Conservation (phyloP, 2,329 filamentous ascomycete genomes). For the Fonsecaea erecta region DNA sequence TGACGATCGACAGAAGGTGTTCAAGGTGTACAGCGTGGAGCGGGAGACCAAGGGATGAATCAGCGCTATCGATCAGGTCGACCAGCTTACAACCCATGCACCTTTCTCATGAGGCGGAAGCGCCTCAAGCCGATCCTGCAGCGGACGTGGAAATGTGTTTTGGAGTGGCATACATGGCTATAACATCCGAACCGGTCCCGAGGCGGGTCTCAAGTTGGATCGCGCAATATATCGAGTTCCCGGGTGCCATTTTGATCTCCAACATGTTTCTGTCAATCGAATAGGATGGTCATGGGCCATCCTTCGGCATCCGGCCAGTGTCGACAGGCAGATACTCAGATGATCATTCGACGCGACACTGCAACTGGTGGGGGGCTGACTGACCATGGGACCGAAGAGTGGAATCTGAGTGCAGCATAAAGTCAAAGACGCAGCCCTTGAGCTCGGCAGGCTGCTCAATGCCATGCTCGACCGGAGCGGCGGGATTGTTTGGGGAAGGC, state of each 20-base stretch:
- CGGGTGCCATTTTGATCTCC: not conserved
- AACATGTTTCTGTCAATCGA: not conserved
- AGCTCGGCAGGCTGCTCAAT: not conserved
- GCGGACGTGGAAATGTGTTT: not conserved
- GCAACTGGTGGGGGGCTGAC: too few species aligned
- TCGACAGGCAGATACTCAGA: not conserved
- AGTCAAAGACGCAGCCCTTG: too few species aligned
- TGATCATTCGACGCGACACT: not conserved
- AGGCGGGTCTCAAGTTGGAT: not conserved
- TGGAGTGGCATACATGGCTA: not conserved
- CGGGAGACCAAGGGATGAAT: slow-evolving; percentile 25
- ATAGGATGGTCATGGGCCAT: not conserved
- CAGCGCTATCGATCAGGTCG: not conserved
- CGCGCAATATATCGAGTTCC: not conserved
- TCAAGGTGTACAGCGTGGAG: slow-evolving; percentile 28
- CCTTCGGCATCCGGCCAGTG: not conserved
- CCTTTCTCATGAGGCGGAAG: not conserved
- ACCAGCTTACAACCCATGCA: not conserved
- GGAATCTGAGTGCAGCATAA: too few species aligned
- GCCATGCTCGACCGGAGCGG: not conserved
- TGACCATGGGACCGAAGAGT: too few species aligned
- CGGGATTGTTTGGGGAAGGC: not conserved
- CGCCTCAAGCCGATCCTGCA: not conserved
- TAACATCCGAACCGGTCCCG: not conserved
- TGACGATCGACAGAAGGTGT: slow-evolving; percentile 25